Conservation (phyloP, 192 early-diverging fungal genomes). For the Cetraspora pellucida region DNA sequence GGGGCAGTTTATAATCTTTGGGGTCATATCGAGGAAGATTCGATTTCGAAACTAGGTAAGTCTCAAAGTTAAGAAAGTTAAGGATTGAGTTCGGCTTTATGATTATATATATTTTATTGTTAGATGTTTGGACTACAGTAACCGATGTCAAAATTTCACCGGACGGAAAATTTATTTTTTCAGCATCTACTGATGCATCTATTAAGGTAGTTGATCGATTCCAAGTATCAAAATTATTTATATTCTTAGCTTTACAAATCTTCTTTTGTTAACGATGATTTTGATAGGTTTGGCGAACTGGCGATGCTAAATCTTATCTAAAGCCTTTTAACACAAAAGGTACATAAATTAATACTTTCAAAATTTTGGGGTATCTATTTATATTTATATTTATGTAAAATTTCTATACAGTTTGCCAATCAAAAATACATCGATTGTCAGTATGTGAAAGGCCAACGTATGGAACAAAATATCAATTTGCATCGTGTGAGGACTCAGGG, state of each 20-base stretch:
- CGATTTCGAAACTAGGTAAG: background rate
- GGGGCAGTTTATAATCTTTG: background rate
- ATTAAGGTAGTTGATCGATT: too few species aligned
- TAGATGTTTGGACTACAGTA: background rate
- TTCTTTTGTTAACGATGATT: too few species aligned
- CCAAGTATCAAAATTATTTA: too few species aligned
- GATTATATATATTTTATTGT: background rate
- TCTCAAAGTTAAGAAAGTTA: background rate
- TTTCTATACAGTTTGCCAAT: background rate
- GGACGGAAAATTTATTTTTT: background rate
- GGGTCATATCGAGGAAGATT: background rate
- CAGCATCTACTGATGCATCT: background rate
- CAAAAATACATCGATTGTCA: background rate
- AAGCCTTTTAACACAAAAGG: too few species aligned
- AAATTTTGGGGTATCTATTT: background rate
- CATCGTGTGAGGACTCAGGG: background rate
- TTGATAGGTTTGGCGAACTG: too few species aligned
- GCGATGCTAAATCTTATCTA: too few species aligned
- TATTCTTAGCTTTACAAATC: too few species aligned
- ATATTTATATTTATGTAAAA: background rate
- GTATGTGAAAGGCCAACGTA: background rate
- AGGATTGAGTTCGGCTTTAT: too few species aligned
- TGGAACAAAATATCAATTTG: background rate
- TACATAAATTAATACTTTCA: too few species aligned
- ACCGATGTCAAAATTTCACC: background rate